Base-by-base conservation (phyloP, 345 rosid species). In the Gossypium longicalyx region DNA sequence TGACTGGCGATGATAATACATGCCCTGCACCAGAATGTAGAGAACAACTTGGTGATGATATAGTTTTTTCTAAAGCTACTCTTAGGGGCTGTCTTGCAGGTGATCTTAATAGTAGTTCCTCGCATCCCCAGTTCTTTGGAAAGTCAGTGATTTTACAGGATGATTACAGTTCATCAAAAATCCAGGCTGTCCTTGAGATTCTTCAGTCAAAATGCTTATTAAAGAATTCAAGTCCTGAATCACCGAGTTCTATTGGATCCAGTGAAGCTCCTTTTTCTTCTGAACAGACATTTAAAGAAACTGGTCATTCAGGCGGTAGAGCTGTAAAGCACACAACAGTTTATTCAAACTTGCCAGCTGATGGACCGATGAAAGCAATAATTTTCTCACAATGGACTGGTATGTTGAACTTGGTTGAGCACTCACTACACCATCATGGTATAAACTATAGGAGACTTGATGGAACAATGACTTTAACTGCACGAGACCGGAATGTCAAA, bases 331-430 rank as follows among this genome's bases (percentile, higher is more conserved):
- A 73, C 77, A 79, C 86, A 47, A 83, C 78, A n/a, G 72, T 80
- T 70, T 62, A 56, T 62, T 80, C 87, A 47, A 76, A 67, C 75
- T 54, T 77, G 57, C 80, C 80, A 16, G 79, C 70, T 47, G 81
- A 67, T 52, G 87, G 82, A 67, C 92, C 97, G 27, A 77, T 87
- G 68, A 94, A 94, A 82, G 75, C 97, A 43, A 92, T 94, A 65
- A 75, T 94, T 76, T 94, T 94, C 87, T 89, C 97, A 29, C 98
- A 94, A 79, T 94, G 98, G 97, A 94, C 97, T 53, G 79, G 92
- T 57, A 94, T 94, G 98, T 83, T 94, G 80, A 85, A 94, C 85
- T 77, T 92, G 82, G 87, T 94, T 63, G 92, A 91, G 86, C 11
- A 5, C 45, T 81, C 94, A 71, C 73, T 94, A 77, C 80, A 58